phyloP scores from a whole-genome alignment of 2,329 filamentous ascomycete genomes.

The Phaeosphaeriaceae sp. region DNA sequence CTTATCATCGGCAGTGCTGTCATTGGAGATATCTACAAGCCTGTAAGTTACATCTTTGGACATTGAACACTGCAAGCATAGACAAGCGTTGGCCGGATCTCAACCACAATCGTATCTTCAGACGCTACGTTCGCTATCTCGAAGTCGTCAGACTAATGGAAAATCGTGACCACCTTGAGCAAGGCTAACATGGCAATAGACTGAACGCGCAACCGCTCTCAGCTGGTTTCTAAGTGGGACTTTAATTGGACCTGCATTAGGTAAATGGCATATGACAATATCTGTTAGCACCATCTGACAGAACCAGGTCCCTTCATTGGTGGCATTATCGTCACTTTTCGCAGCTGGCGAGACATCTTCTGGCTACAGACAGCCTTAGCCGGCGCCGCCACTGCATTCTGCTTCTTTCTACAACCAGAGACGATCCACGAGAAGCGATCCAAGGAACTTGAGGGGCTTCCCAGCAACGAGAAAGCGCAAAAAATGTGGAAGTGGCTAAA shows the following conservation, averaged over 20 bases:
- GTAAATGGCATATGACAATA: slow-evolving; percentile 10
- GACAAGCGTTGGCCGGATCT: background rate
- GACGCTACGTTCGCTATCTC: background rate
- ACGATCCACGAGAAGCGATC: slow-evolving; percentile 73
- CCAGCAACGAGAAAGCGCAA: slow-evolving; percentile 56
- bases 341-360: slow-evolving; percentile 77
- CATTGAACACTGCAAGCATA: background rate
- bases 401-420: slow-evolving; percentile 74
- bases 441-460: slow-evolving; percentile 67
- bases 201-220: slow-evolving; percentile 74
- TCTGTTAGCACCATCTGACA: slow-evolving; percentile 3
- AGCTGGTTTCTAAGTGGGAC: slow-evolving; percentile 78
- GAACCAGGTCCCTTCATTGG: slow-evolving; percentile 74
- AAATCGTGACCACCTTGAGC: background rate
- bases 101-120: background rate
- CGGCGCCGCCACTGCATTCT: slow-evolving; percentile 64
- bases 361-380: slow-evolving; percentile 77
- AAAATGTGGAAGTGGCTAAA: slow-evolving; percentile 71
- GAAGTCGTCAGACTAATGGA: background rate
- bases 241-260: slow-evolving; percentile 68
- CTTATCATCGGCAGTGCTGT: slow-evolving; percentile 75
- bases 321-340: slow-evolving; percentile 78
- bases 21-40: slow-evolving; percentile 66
- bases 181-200: slow-evolving; percentile 59
- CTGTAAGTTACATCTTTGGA: slow-evolving; percentile 30